These are phyloP conservation scores for Leccinum rimulosum DNA, from an alignment of 768 basidiomycete species.

Conservation along the genomic window DNA sequence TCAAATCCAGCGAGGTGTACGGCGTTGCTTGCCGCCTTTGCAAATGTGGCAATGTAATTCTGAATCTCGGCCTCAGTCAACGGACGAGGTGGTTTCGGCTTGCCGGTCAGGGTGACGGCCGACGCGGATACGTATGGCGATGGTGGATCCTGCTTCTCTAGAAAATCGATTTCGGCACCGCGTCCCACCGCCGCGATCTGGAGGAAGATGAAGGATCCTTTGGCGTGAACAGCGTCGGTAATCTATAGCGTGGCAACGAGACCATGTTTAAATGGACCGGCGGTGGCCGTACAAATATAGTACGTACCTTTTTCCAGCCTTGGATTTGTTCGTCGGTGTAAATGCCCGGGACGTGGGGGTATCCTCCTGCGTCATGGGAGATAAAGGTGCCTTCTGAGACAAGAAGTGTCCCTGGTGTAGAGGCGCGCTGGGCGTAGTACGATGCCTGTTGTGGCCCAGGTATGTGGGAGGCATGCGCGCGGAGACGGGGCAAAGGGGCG, in stretches of 20 bases:
- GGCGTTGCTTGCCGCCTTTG: conserved; percentile 32
- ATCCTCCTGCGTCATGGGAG: background rate
- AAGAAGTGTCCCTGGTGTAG: background rate
- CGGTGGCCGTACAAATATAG: background rate
- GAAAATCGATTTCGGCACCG: conserved; percentile 32
- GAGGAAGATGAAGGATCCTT: background rate
- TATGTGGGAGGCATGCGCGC: background rate
- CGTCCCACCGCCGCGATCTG: conserved; percentile 50
- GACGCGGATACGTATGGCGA: conserved; percentile 37
- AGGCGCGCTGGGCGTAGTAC: background rate
- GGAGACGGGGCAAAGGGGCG: background rate
- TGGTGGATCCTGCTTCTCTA: conserved; percentile 36
- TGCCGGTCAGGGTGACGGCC: conserved; percentile 20
- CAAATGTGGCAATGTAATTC: conserved; percentile 29
- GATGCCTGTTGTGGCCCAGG: background rate
- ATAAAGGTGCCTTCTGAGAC: background rate
- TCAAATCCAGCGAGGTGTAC: conserved; percentile 10
- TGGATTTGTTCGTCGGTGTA: background rate
- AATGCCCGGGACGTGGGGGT: background rate
- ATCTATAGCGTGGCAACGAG: background rate
- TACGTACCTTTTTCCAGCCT: background rate
- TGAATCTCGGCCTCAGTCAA: conserved; percentile 32
- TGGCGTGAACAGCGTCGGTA: background rate
- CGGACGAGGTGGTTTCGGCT: conserved; percentile 14
- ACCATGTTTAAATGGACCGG: background rate